These are phyloP conservation scores for Fomitopsis pinicola DNA, from an alignment of 1,284 basidiomycete species.

Conservation along the genomic window DNA sequence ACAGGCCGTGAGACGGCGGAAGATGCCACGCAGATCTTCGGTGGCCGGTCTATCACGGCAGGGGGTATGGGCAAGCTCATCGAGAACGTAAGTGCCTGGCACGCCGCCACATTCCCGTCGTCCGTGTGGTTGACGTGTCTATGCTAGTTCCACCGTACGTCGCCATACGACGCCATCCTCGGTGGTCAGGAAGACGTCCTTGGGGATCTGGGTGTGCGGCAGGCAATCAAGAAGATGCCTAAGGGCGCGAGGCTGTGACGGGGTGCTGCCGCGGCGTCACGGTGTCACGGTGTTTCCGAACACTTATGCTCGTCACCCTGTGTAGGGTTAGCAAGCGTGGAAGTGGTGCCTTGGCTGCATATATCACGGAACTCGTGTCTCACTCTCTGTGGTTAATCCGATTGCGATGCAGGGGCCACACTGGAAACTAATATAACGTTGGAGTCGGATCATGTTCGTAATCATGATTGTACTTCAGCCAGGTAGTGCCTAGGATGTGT, in stretches of 20 bases:
- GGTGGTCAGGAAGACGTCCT: constrained; percentile 49
- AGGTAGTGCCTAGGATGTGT: too few species aligned
- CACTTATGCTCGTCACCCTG: background rate
- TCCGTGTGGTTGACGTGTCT: background rate
- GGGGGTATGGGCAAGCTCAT: constrained; percentile 54
- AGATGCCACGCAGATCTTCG: constrained; percentile 53
- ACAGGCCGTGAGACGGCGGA: constrained; percentile 71
- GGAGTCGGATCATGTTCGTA: too few species aligned
- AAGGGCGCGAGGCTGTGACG: constrained; percentile 42
- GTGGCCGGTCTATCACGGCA: constrained; percentile 46
- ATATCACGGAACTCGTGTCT: background rate
- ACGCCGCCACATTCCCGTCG: background rate
- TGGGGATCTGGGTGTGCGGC: constrained; percentile 60
- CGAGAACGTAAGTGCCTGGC: constrained; percentile 42
- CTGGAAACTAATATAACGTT: too few species aligned
- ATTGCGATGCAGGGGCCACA: too few species aligned
- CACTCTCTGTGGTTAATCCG: background rate
- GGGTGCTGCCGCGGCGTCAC: too few species aligned
- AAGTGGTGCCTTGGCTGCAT: background rate
- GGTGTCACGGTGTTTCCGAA: too few species aligned
- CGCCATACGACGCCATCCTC: constrained; percentile 49
- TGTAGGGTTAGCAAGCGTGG: background rate
- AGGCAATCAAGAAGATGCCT: constrained; percentile 60
- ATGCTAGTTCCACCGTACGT: constrained; percentile 47
- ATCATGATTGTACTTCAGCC: too few species aligned